Base-by-base conservation (phyloP, 2,329 filamentous ascomycete species). In the Rutstroemia sp. region DNA sequence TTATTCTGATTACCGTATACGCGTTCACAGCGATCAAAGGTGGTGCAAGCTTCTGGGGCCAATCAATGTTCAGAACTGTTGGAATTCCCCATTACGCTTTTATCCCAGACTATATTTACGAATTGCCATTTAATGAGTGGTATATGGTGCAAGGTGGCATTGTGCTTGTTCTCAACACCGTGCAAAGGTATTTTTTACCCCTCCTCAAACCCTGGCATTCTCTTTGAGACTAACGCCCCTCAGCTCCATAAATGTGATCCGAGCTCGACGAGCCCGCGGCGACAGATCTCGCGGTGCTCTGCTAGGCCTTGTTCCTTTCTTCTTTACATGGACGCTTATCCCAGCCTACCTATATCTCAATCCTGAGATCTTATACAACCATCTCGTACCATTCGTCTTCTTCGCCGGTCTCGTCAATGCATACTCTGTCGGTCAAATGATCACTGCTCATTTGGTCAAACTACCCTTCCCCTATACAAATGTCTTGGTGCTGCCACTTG, bases 391-490 rank as follows among this genome's bases (percentile, higher is more conserved):
- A 1, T 97, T 99, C 71, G 79, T 87, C 62, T 79, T 97, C 70
- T 96, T 94, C 70, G 87, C 88, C 44, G 92, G 92, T 55, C 76
- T 97, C 57, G 80, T 96, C 69, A 97, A 97, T 70, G 92, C 94
- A 59, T 97, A 96, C 76, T 89, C 88, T 52, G 92, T 97, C 57
- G 92, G 92, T 6, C 88, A 92, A 71, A 96, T 97, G 77, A 97
- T 97, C 73, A 90, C 90, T 45, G 92, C 92, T 0, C 94, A 99
- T 72, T 79, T 99, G 19, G 90, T 92, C 59, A 88, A 92, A 73
- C 81, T 89, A 44, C 80, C 81, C 12, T 99, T 96, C 75, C 94
- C 94, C 5, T 95, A 92, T 77, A 85, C 85, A 72, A 97, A 97
- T 72, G 82, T 96, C 18, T 78, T 97, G 49, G 80, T 86, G 44